Evolutionary conservation across 192 early-diverging fungal species (phyloP), one percentile per base, ranked within the genome.

Genomic region (Umbelopsis vinacea): DNA sequence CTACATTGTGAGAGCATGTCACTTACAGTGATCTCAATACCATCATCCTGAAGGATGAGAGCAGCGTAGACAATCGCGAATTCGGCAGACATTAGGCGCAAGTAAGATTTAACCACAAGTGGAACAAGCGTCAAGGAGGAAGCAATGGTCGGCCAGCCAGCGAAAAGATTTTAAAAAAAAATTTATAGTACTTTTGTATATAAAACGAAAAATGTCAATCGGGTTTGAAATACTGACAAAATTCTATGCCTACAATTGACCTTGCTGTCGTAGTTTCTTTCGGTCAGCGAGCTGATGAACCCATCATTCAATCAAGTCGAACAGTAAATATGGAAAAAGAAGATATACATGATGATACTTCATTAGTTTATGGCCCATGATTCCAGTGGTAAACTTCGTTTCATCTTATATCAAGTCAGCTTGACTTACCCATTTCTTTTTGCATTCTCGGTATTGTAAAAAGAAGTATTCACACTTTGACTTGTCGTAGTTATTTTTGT

Each of bases 1-100:
- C 0, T 12, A 43, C 3, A 4, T 43, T 12, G 40, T 43, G 11
- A 12, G 6, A 12, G 6, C 11, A 11, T 43, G 40, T 43, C 69
- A 81, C 88, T 79, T 87, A 95, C 95, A 74, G 95, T 94, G 87
- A 98, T 93, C 76, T 91, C 93, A 82, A 96, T 83, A 74, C 92
- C 89, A 82, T 97, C 96, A 82, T 98, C 97, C 86, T 92, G 86
- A 76, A 98, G 95, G 89, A 97, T 97, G 74, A 98, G 92, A 46
- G 97, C 89, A 74, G 97, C 93, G 90, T 97, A 97, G 63, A 91
- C 91, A 83, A 93, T 88, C 81, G 96, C 95, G 76, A 89, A 86
- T 85, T 98, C 94, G 76, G 89, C 71, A 81, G 74, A 76, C 83
- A 84, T 84, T 63, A 63, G 57, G 57, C 57, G 57, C 57, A 63